Evolutionary conservation across 306 rosid genomes (phyloP), one percentile per base, ranked within the genome.

Genomic region (Medicago lupulina): DNA sequence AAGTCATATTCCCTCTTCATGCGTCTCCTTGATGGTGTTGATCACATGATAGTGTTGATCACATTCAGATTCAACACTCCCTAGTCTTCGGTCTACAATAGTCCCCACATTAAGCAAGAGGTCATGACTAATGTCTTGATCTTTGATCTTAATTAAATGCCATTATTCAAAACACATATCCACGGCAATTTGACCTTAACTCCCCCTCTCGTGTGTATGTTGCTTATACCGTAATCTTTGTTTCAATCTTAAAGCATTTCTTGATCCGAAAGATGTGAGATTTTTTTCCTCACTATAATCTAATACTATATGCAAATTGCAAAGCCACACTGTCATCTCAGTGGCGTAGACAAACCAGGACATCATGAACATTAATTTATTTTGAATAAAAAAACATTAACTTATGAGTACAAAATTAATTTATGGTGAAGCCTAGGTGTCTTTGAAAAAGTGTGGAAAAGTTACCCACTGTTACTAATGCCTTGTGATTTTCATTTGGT

Each of bases 161-260:
- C 13, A 39, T 40, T 65, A 62, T 40, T 23, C 14, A 6, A 7
- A 54, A 0, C 39, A 75, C 53, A 75, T 16, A 31, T 77, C 28
- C 54, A 46, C 12, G 0, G 16, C 0, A 28, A 53, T n/a, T 59
- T 77, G 76, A 68, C 71, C 28, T 77, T 10, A 59, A 39, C 62
- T 6, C 43, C 5, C 11, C 41, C 38, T 34, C 38, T 34, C 19
- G 11, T 18, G 28, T 17, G 21, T 8, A 60, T 5, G 63, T 77
- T 69, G 81, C 81, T 77, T 69, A 54, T 12, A 28, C 62, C 53
- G 67, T 69, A 69, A 69, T 77, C 75, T 44, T 17, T 57, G 75
- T 44, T 76, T 19, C 9, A 39, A 18, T 75, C 61, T n/a, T 36
- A 15, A 15, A 50, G 7, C 34, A 0, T 21, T 57, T 5, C 39